Percentiles rank a stretch among this genome's conserved stretches.
These are phyloP conservation scores for Papiliotrema nemorosa DNA, from an alignment of 1,284 basidiomycete genomes.

Conservation along the genomic window DNA sequence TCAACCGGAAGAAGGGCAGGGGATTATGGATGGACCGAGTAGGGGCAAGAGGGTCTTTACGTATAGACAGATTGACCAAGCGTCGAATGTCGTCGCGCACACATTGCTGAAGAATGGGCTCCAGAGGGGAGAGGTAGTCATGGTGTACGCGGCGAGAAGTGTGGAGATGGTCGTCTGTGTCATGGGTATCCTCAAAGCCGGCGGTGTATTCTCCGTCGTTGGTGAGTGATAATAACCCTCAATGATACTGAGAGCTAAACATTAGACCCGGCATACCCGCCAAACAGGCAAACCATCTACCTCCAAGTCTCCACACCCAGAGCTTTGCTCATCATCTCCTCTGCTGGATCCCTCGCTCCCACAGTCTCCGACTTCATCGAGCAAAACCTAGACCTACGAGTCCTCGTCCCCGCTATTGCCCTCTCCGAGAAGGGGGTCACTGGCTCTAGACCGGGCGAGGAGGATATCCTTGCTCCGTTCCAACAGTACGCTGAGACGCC, in stretches of 20 bases:
- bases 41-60: conserved; percentile 60
- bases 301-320: conserved; percentile 90
- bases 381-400: conserved; percentile 77
- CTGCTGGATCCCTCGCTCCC: conserved; percentile 78
- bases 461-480: conserved; percentile 49
- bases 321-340: conserved; percentile 87
- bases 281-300: conserved; percentile 92
- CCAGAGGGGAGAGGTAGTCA: conserved; percentile 92
- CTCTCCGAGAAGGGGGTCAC: conserved; percentile 64
- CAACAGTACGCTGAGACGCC: conserved; percentile 50
- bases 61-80: conserved; percentile 76
- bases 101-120: conserved; percentile 81
- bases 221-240: conserved; percentile 55
- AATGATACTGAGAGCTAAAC: conserved; percentile 3
- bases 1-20: conserved; percentile 52
- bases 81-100: conserved; percentile 88
- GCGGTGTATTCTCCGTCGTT: conserved; percentile 96
- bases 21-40: conserved; percentile 45
- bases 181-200: conserved; percentile 94
- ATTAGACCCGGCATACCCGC: conserved; percentile 92
- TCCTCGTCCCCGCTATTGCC: conserved; percentile 87
- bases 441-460: conserved; percentile 57
- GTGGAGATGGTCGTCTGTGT: conserved; percentile 97
- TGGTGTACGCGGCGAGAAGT: conserved; percentile 96
- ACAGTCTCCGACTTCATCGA: conserved; percentile 82